Conservation (phyloP, 441 rosid genomes). For the Bocquillonia castaneifolia region DNA sequence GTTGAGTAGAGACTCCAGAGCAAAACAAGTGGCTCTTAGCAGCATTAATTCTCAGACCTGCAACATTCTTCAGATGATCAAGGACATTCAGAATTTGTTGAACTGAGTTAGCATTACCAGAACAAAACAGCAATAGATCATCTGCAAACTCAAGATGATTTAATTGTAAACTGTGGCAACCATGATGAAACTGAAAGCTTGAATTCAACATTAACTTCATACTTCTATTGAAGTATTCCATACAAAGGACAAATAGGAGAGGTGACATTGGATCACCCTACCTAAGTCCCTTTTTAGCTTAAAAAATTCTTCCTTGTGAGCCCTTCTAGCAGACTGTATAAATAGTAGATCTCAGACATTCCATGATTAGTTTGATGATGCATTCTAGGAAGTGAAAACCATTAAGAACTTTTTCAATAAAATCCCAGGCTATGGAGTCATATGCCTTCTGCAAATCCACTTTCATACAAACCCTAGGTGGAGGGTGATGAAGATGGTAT, state of each 20-base stretch:
- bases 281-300: background rate
- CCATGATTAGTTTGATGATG: background rate
- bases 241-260: background rate
- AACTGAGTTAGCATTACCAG: background rate
- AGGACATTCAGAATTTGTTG: background rate
- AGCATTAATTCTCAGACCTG: background rate
- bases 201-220: background rate
- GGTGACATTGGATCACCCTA: background rate
- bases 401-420: background rate
- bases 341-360: background rate
- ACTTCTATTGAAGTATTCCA: background rate
- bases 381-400: background rate
- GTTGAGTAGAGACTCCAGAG: background rate
- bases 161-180: background rate
- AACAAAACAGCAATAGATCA: background rate
- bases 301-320: background rate
- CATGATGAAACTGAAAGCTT: background rate
- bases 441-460: no score
- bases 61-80: background rate
- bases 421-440: background rate
- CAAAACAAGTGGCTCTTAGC: background rate
- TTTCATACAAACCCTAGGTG: no score
- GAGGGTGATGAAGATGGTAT: no score
- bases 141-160: background rate
- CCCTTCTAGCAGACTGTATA: background rate